Base-by-base conservation (phyloP, 495 filamentous ascomycete genomes). In the Cairneyella variabilis region DNA sequence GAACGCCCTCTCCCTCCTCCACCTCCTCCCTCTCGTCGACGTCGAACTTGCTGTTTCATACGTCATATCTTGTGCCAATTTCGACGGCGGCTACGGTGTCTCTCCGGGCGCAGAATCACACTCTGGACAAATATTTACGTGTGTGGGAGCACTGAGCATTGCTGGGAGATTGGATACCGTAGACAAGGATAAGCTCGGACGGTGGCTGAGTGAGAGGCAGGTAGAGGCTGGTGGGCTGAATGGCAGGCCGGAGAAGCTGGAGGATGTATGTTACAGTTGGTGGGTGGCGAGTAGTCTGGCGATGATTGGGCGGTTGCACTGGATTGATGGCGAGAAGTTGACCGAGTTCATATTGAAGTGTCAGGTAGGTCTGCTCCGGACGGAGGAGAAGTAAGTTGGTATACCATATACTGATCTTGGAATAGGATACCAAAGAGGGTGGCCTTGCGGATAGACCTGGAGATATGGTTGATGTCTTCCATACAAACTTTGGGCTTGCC, bases 261-360 rank as follows among this genome's bases (percentile, higher is more conserved):
- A 92, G 66, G 95, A 98, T 71, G 91, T 95, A 6, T 98, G 93
- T 70, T 98, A 98, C 67, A 95, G 88, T 64, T 98, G 93, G 93
- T 98, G 93, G 93, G 93, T 97, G 21, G 67, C 86, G 49, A 88
- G 85, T 61, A 96, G 90, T 65, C 66, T 98, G 53, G 85, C 83
- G 21, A 96, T 97, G 82, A 88, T 97, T 54, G 88, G 80, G 45
- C 81, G 85, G 53, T 74, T 91, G 34, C 83, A 95, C 67, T 98
- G 93, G 93, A 91, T 98, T 60, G 86, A 97, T 71, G 75, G 77
- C 25, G 73, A 84, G 50, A 88, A 86, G 64, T 79, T 98, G 59
- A 72, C 82, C 46, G 63, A 67, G 27, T 98, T 92, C 69, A 96
- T 97, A 42, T 69, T 98, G 51, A 74, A 72, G 48, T 97, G 88